Evolutionary conservation across 495 filamentous ascomycete genomes (phyloP), one percentile per base, ranked within the genome.

Genomic region (Lindgomyces ingoldianus): DNA sequence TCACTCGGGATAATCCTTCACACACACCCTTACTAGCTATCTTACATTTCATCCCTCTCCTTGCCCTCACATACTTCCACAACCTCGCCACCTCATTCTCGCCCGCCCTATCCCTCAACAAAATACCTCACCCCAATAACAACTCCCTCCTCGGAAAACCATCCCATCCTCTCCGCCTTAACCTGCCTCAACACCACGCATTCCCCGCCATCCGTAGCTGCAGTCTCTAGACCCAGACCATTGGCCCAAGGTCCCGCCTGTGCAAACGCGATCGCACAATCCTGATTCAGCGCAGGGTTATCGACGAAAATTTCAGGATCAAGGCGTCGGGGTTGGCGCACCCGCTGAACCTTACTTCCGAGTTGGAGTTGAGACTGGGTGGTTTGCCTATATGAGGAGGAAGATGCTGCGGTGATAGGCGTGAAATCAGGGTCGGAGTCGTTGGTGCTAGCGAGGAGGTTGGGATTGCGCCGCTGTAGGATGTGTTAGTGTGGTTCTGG

Each of bases 121-220:
- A 80, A 39, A 63, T 76, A 81, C 58, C 79, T 73, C 53, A 78
- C 72, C 18, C 75, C 79, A 52, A 79, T 69, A 14, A 81, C 45
- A 30, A 81, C 64, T 11, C 61, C 68, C 39, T 71, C 69, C 48
- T 77, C 75, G 36, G 39, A 55, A 62, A 79, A 81, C 50, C 58
- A 59, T 9, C 73, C 75, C 44, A 52, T 51, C 52, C 75, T 65
- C 67, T 74, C 74, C 57, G 66, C 61, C 57, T 55, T 68, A 4
- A 76, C 71, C 62, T 73, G 70, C 62, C 77, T 72, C 51, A 73
- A 62, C 45, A 61, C 50, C 14, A 64, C 63, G 16, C 41, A 42
- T 21, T 61, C 56, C 16, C 18, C 24, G 26, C 46, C n/a, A 41
- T 29, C 27, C 21, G n/a, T n/a, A n/a, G 25, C 29, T 53, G 49